Evolutionary conservation across 495 filamentous ascomycete genomes (phyloP), one percentile per base, ranked within the genome.

Genomic region (Poronia punctata): DNA sequence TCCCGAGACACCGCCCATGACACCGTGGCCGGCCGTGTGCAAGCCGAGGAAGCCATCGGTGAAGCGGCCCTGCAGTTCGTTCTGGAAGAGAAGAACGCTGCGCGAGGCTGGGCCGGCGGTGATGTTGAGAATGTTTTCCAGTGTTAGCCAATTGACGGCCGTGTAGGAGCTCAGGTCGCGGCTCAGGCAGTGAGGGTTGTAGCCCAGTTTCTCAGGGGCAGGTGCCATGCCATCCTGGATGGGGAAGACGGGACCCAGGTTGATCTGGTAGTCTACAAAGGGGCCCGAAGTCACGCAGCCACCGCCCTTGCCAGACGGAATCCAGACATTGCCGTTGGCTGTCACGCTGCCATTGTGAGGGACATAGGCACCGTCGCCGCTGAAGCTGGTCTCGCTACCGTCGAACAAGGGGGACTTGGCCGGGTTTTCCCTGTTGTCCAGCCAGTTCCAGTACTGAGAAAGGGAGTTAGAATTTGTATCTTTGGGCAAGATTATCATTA

Each of bases 361-460:
- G 33, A 75, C 55, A 41, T 52, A 61, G 7, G 48, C 62, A 14
- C 80, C 81, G 50, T 86, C 79, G 35, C 80, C 78, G 24, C 71
- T 70, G 53, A 86, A 65, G 14, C 71, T 79, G 19, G 69, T 74
- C 22, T 60, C 66, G 44, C 68, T 74, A 21, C 80, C 78, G 42
- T 84, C 75, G 47, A 84, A 83, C 40, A 85, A 64, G 20, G 74
- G 68, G n/a, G 78, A 84, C 21, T 62, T 63, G 20, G 66, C 64
- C 11, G 80, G 69, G 43, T 66, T 56, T 10, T 63, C 59, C 1
- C 46, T 17, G 19, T 67, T 64, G 26, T 70, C 70, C 21, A 71
- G 60, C 82, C 82, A 87, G 64, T 84, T 68, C 79, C 80, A 83
- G 61, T 81, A 83, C 34, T 49, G 41, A 39, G 25, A n/a, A n/a